Evolutionary conservation across 345 rosid species (phyloP).

Genomic region (Gynandropsis gynandra): DNA sequence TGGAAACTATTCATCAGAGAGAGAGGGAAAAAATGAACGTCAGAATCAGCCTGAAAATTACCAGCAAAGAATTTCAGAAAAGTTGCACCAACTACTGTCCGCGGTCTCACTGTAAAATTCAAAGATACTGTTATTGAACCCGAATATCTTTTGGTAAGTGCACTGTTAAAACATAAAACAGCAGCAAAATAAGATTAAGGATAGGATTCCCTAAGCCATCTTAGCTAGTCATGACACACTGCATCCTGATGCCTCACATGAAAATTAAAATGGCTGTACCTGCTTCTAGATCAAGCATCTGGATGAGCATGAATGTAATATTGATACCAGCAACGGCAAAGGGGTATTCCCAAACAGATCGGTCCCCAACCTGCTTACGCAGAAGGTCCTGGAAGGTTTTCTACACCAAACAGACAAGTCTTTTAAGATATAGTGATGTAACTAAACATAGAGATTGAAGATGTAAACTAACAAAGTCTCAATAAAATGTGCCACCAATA

Average conservation of each 20-base stretch:
- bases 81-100: slow-evolving; percentile 67
- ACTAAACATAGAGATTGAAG: not conserved
- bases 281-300: slow-evolving; percentile 99
- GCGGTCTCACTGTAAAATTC: slow-evolving; percentile 68
- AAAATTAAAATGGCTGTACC: slow-evolving; percentile 31
- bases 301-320: slow-evolving; percentile 97
- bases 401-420: slow-evolving; percentile 33
- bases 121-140: slow-evolving; percentile 14
- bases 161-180: too few relatives aligned
- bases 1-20: too few relatives aligned
- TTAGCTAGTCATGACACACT: not conserved
- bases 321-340: slow-evolving; percentile 99
- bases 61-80: slow-evolving; percentile 90
- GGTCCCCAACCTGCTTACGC: slow-evolving; percentile 81
- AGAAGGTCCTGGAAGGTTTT: slow-evolving; percentile 85
- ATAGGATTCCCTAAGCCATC: too few relatives aligned
- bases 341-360: slow-evolving; percentile 99
- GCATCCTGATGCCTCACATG: not conserved
- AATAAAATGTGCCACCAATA: not conserved
- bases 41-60: slow-evolving; percentile 20
- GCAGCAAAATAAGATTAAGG: too few relatives aligned
- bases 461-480: not conserved
- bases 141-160: slow-evolving; percentile 1
- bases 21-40: not conserved
- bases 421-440: not conserved